phyloP scores from a whole-genome alignment of 2,329 filamentous ascomycete genomes.

The Hypoxylon sp. region DNA sequence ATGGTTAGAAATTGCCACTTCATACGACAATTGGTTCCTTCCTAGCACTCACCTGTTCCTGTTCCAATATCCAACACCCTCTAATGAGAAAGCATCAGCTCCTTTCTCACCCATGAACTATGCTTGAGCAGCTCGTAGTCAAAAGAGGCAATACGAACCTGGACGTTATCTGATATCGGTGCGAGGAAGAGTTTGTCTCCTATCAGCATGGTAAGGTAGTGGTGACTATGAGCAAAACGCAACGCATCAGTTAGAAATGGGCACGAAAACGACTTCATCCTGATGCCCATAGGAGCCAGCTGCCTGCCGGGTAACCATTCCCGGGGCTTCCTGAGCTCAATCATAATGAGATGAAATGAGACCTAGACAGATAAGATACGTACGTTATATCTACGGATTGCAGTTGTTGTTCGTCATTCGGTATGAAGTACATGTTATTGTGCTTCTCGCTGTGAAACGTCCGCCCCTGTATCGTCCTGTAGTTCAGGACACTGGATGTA shows the following conservation, averaged over 20 bases:
- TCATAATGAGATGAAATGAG: not conserved
- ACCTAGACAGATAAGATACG: constrained; percentile 10
- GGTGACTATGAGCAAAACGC: constrained; percentile 43
- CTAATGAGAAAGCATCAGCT: constrained; percentile 32
- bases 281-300: not conserved
- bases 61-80: constrained; percentile 55
- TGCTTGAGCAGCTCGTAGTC: too few relatives aligned
- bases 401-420: constrained; percentile 47
- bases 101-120: too few relatives aligned
- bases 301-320: not conserved
- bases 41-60: constrained; percentile 51
- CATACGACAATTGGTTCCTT: not conserved
- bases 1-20: constrained; percentile 4
- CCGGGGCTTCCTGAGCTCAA: not conserved
- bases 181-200: constrained; percentile 52
- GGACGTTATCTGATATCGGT: constrained; percentile 50
- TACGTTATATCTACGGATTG: constrained; percentile 47
- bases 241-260: constrained; percentile 13
- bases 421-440: constrained; percentile 45
- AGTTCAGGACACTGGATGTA: constrained; percentile 51
- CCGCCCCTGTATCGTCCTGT: constrained; percentile 50
- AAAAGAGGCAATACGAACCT: constrained; percentile 39
- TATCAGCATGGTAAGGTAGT: constrained; percentile 48
- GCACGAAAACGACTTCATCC: not conserved
- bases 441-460: constrained; percentile 49